Conservation (phyloP, 2,329 filamentous ascomycete species). For the Neonectria magnoliae region DNA sequence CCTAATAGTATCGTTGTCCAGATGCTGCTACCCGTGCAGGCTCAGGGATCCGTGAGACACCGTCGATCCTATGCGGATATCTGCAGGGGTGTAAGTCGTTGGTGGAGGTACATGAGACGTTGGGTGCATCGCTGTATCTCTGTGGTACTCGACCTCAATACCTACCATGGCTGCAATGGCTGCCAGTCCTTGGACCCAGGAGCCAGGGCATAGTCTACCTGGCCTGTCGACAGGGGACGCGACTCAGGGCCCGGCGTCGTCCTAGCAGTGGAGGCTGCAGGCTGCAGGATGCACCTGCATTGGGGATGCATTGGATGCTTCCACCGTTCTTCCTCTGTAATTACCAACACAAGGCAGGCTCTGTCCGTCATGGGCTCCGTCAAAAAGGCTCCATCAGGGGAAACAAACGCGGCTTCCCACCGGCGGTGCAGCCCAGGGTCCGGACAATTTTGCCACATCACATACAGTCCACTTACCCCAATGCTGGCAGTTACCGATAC, state of each 20-base stretch:
- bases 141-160: background rate
- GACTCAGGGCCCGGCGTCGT: constrained; percentile 35
- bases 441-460: constrained; percentile 14
- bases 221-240: constrained; percentile 34
- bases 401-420: constrained; percentile 22
- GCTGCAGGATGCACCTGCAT: constrained; percentile 24
- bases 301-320: constrained; percentile 20
- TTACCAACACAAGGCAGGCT: background rate
- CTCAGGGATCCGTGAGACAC: background rate
- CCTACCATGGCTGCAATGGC: too few species aligned
- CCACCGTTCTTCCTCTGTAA: constrained; percentile 21
- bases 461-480: too few species aligned
- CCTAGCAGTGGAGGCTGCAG: constrained; percentile 16
- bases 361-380: background rate
- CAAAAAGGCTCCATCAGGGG: background rate
- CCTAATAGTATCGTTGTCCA: background rate
- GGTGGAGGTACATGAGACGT: constrained; percentile 1
- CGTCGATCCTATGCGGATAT: constrained; percentile 19
- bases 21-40: constrained; percentile 7
- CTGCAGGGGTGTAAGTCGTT: background rate
- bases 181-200: background rate
- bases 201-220: constrained; percentile 10
- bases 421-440: constrained; percentile 15
- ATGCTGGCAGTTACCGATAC: background rate
- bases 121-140: background rate